Evolutionary conservation across 2,329 filamentous ascomycete species (phyloP).

Genomic region (Phialocephala subalpina): DNA sequence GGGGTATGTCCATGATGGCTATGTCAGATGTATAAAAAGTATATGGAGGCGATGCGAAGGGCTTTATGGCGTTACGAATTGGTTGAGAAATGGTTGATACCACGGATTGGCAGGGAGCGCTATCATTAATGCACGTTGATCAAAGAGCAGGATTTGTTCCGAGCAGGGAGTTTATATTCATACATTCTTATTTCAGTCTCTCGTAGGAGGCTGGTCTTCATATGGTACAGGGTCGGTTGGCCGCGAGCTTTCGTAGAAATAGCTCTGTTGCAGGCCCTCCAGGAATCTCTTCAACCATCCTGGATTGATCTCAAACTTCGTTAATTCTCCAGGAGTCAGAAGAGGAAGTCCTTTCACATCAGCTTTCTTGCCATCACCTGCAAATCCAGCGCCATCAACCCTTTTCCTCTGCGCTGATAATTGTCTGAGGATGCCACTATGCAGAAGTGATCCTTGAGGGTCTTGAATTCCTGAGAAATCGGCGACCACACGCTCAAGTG

Average conservation of each 20-base stretch:
- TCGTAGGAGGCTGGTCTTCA: background rate
- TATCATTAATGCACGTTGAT: background rate
- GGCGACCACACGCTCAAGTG: constrained; percentile 61
- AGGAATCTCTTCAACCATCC: constrained; percentile 29
- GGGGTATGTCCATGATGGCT: background rate
- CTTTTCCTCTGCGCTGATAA: background rate
- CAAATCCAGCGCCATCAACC: background rate
- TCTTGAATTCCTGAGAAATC: constrained; percentile 49
- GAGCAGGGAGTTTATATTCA: background rate
- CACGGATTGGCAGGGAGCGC: background rate
- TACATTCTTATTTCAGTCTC: background rate
- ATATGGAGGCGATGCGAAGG: background rate
- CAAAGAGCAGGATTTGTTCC: background rate
- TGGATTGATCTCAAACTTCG: constrained; percentile 27
- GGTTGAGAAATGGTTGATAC: background rate
- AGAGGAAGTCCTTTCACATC: constrained; percentile 13
- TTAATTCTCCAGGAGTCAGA: constrained; percentile 25
- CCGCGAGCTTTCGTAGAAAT: constrained; percentile 17
- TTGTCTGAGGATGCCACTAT: constrained; percentile 5
- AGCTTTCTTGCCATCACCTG: constrained; percentile 12
- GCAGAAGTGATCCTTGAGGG: constrained; percentile 21
- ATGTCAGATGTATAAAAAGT: background rate
- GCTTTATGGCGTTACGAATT: background rate
- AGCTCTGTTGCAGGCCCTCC: constrained; percentile 16
- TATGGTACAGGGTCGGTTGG: background rate